phyloP scores from a whole-genome alignment of 805 yeast genomes.

The Helenozyma baotianmanensis region DNA sequence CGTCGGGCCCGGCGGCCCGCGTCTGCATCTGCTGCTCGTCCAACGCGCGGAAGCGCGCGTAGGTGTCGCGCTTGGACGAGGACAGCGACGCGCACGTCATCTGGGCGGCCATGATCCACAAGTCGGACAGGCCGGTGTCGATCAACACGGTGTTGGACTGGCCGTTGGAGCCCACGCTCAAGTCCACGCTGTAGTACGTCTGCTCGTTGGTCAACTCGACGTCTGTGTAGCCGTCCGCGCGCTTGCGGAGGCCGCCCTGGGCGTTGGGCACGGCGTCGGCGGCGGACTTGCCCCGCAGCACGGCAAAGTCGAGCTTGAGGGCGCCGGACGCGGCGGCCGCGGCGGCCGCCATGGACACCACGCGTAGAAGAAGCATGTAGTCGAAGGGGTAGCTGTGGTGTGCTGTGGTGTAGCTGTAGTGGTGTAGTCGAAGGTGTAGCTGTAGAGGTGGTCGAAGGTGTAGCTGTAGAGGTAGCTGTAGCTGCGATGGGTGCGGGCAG shows the following conservation, averaged over 20 bases:
- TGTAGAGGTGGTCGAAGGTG: no score
- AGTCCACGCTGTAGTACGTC: slow-evolving; percentile 10
- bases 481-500: no score
- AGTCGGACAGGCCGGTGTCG: slow-evolving; percentile 43
- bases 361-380: neutral
- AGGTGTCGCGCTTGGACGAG: neutral
- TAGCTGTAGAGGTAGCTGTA: no score
- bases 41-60: neutral
- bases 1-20: neutral
- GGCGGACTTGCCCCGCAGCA: slow-evolving; percentile 8
- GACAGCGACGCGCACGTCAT: neutral
- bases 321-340: slow-evolving; percentile 5
- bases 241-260: slow-evolving; percentile 3
- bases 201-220: slow-evolving; percentile 7
- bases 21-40: neutral
- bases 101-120: slow-evolving; percentile 34
- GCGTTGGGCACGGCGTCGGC: slow-evolving; percentile 3
- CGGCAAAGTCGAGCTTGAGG: slow-evolving; percentile 10
- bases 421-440: no score
- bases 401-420: no score
- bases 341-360: slow-evolving; percentile 4
- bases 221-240: slow-evolving; percentile 4
- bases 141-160: slow-evolving; percentile 28
- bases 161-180: slow-evolving; percentile 11
- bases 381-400: no score